These are phyloP conservation scores for Geotrichum histeridarum DNA, from an alignment of 1,139 yeast species.

Conservation along the genomic window DNA sequence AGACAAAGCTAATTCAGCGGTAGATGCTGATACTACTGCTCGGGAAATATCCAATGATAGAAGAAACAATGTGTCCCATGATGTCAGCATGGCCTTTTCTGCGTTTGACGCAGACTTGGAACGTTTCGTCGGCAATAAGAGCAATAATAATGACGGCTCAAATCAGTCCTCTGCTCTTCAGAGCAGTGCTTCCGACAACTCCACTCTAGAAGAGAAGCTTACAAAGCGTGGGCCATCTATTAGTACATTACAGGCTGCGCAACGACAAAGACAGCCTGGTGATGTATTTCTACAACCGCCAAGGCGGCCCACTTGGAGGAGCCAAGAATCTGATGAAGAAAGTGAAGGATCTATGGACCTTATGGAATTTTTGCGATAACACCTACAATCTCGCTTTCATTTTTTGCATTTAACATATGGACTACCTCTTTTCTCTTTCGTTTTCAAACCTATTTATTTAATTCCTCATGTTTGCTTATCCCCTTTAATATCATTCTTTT, in stretches of 20 bases:
- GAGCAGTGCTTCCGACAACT: too few relatives aligned
- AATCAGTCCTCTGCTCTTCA: too few relatives aligned
- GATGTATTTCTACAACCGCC: too few relatives aligned
- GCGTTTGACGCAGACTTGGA: conserved; percentile 14
- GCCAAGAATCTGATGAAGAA: conserved; percentile 17
- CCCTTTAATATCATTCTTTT: conserved; percentile 2
- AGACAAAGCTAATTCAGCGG: neutral
- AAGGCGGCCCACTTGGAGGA: too few relatives aligned
- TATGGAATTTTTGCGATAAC: conserved; percentile 23
- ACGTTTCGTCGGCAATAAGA: conserved; percentile 7
- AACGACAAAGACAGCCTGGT: too few relatives aligned
- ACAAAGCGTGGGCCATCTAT: too few relatives aligned
- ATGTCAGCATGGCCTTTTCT: neutral
- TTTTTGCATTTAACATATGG: neutral
- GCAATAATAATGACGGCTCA: neutral
- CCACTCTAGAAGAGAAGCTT: too few relatives aligned
- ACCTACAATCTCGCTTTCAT: neutral
- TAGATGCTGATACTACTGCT: neutral
- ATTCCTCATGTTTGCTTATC: neutral
- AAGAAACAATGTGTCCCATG: neutral
- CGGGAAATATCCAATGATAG: neutral
- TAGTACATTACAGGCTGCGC: too few relatives aligned
- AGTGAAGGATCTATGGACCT: conserved; percentile 21
- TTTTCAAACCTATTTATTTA: neutral
- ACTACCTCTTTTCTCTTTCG: neutral